Conservation (phyloP, 2,329 filamentous ascomycete species). For the Pseudogymnoascus sp. region DNA sequence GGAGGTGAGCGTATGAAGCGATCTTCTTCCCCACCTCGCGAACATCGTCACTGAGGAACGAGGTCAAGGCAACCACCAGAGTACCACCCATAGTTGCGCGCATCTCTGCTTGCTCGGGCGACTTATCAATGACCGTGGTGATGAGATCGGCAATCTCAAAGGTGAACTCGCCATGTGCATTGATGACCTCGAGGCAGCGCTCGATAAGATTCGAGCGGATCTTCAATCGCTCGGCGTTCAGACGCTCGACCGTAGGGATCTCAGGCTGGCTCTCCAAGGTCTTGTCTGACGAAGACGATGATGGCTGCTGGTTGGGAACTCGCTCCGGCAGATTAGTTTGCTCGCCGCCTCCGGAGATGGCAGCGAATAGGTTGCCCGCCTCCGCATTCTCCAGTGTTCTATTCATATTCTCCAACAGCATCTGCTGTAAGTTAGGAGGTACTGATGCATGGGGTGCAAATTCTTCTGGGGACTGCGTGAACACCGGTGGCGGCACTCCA, state of each 20-base stretch:
- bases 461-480: not conserved
- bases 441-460: not conserved
- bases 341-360: conserved; percentile 13
- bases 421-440: not conserved
- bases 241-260: conserved; percentile 63
- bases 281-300: conserved; percentile 6
- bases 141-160: conserved; percentile 90
- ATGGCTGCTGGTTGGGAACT: conserved; percentile 18
- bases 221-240: conserved; percentile 68
- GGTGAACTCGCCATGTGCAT: conserved; percentile 78
- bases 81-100: conserved; percentile 72
- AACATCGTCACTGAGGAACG: conserved; percentile 54
- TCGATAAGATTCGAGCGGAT: conserved; percentile 77
- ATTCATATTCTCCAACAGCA: conserved; percentile 1
- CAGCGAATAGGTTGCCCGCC: not conserved
- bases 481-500: not conserved
- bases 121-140: conserved; percentile 59
- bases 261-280: conserved; percentile 2
- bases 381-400: not conserved
- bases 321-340: conserved; percentile 16
- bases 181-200: conserved; percentile 81
- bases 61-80: conserved; percentile 76
- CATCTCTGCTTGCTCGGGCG: conserved; percentile 49
- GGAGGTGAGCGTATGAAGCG: conserved; percentile 83
- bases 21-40: conserved; percentile 53